Percentiles rank a stretch among this genome's conserved stretches.
Evolutionary conservation across 371 early-diverging fungal species (phyloP).

Genomic region (Thermomucor indicae-seudaticae): DNA sequence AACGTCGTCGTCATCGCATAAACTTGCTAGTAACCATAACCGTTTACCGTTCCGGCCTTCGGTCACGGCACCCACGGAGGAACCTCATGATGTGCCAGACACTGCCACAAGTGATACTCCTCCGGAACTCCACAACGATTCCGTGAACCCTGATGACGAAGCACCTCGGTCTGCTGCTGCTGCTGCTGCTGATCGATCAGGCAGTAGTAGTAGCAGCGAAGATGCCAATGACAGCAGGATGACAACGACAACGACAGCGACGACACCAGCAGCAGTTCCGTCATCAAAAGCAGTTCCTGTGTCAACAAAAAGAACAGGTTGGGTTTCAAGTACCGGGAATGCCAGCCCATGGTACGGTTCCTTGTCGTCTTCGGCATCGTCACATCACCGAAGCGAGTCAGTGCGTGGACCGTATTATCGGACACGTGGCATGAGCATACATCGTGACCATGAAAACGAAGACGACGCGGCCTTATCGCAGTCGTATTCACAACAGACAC

Average conservation of each 20-base stretch:
- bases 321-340: slow-evolving; percentile 44
- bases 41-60: slow-evolving; percentile 7
- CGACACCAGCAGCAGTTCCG: slow-evolving; percentile 9
- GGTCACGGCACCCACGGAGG: slow-evolving; percentile 5
- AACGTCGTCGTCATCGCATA: too few relatives aligned
- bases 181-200: too few relatives aligned
- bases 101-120: slow-evolving; percentile 1
- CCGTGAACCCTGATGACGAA: slow-evolving; percentile 6
- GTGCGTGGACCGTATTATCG: slow-evolving; percentile 50
- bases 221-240: too few relatives aligned
- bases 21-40: too few relatives aligned
- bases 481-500: slow-evolving; percentile 5
- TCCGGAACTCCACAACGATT: slow-evolving; percentile 5
- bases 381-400: slow-evolving; percentile 37
- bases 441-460: slow-evolving; percentile 33
- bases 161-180: too few relatives aligned
- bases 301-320: slow-evolving; percentile 29
- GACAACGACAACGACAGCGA: not conserved
- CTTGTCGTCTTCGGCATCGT: slow-evolving; percentile 33
- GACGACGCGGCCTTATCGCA: slow-evolving; percentile 15
- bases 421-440: slow-evolving; percentile 43
- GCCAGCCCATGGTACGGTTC: slow-evolving; percentile 40
- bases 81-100: not conserved
- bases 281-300: slow-evolving; percentile 21
- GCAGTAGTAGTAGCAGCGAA: too few relatives aligned